These are phyloP conservation scores for Phyllostachys edulis DNA, from an alignment of 176 grass and related monocot species.

Conservation along the genomic window DNA sequence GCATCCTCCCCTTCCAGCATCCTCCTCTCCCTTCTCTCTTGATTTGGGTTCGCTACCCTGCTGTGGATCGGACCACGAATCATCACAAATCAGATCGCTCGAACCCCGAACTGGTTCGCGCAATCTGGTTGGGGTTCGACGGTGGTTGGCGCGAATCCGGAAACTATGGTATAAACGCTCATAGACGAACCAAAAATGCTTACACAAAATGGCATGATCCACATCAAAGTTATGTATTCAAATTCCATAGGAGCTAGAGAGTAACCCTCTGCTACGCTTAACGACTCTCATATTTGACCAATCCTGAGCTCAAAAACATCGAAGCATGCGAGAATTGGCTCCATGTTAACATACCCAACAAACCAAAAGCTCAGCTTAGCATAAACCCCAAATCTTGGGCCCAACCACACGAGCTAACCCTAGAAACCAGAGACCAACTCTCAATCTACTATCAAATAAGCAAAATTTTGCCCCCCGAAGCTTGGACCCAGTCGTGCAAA, in stretches of 20 bases:
- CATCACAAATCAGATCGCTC: no score
- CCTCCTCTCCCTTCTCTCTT: no score
- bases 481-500: not conserved
- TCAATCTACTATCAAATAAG: conserved; percentile 11
- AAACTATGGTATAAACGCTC: no score
- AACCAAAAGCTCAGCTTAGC: not conserved
- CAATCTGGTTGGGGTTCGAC: no score
- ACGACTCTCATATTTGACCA: not conserved
- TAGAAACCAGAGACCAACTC: not conserved
- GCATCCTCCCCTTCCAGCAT: no score
- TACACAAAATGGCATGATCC: not conserved
- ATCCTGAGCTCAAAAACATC: not conserved
- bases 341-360: not conserved
- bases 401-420: not conserved
- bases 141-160: no score
- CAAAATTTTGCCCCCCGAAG: not conserved
- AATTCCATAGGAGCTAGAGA: not conserved
- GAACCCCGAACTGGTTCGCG: no score
- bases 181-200: not conserved
- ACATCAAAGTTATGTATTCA: not conserved
- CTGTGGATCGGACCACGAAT: no score
- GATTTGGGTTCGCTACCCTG: no score
- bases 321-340: not conserved
- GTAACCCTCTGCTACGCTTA: not conserved
- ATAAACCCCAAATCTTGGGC: not conserved